Base-by-base conservation (phyloP, 768 basidiomycete species). In the Lactarius sp. region DNA sequence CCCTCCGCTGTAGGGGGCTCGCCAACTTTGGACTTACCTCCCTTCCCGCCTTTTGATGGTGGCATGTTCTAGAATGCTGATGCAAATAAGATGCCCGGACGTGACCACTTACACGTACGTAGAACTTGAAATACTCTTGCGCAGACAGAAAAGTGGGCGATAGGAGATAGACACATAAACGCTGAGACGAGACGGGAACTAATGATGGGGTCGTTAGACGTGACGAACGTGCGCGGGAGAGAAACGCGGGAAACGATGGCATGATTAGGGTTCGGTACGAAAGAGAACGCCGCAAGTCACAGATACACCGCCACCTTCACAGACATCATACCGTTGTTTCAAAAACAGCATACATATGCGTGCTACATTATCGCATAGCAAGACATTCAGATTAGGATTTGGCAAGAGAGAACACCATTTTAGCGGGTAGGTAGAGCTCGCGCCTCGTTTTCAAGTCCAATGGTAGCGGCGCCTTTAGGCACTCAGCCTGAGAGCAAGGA, bases 391-490 rank as follows among this genome's bases (percentile, higher is more conserved):
- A 53, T 47, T 33, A 4, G 37, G 22, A 27, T 27, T 27, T 27
- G 22, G 22, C 22, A 27, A 27, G 22, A 27, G 22, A 34, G 20
- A 42, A 42, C 8, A 22, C 36, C 53, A 20, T 10, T 42, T 59
- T 12, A 64, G 51, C 78, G 80, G 53, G 94, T 81, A 62, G 96
- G 84, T 6, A 94, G 94, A 10, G 87, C 89, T 60, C 92, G 83
- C 75, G 22, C 22, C 22, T 27, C 22, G 22, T 27, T 27, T 27
- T 27, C 22, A 27, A 27, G 22, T 27, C 22, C 22, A 27, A 27
- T 27, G 22, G 22, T 27, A 27, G 22, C 22, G 1, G 22, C 22
- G 22, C 22, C 22, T 27, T 27, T 27, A 27, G 22, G 22, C 22
- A 27, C 22, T 27, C 22, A n/a, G n/a, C n/a, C n/a, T n/a, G n/a